Evolutionary conservation across 2,329 filamentous ascomycete species (phyloP), one percentile per base, ranked within the genome.

Genomic region (Fusarium beomiforme): DNA sequence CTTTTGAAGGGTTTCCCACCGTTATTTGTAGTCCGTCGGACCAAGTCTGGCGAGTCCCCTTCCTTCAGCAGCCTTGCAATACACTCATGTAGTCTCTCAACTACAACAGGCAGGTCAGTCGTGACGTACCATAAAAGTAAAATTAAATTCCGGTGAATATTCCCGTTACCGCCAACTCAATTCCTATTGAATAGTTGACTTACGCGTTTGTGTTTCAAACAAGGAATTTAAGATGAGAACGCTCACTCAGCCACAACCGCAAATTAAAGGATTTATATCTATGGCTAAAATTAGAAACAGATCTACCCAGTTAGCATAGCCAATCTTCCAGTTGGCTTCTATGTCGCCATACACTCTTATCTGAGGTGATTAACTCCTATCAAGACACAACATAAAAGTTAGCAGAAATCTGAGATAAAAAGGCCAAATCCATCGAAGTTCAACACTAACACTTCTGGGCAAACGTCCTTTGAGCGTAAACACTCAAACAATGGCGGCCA

Each of bases 301-400:
- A 31, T 42, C n/a, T 43, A 31, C 26, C n/a, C 8, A 11, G 19
- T 43, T 2, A 0, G 8, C 4, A 4, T 6, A 21, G 1, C 4
- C n/a, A 11, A 23, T 11, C 2, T 1, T 31, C 11, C 11, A 19
- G 17, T 6, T 2, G 37, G 2, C 17, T 14, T 3, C 0, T 16
- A 43, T 54, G 36, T 43, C 36, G 50, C 26, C 23, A 43, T 54
- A 31, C 29, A 16, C 8, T 19, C 11, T 31, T 23, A 11, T 31
- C 11, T 43, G 24, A 43, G 16, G 36, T 43, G 12, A 54, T 54
- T 8, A 8, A 36, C 17, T 36, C 21, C 10, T 16, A n/a, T 1
- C 3, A 49, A 17, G 14, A 17, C n/a, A n/a, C n/a, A n/a, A n/a
- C n/a, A n/a, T n/a, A n/a, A n/a, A n/a, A n/a, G n/a, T n/a, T n/a